Evolutionary conservation across 331 rosid species (phyloP), one percentile per base, ranked within the genome.

Genomic region (Quercus phellos): DNA sequence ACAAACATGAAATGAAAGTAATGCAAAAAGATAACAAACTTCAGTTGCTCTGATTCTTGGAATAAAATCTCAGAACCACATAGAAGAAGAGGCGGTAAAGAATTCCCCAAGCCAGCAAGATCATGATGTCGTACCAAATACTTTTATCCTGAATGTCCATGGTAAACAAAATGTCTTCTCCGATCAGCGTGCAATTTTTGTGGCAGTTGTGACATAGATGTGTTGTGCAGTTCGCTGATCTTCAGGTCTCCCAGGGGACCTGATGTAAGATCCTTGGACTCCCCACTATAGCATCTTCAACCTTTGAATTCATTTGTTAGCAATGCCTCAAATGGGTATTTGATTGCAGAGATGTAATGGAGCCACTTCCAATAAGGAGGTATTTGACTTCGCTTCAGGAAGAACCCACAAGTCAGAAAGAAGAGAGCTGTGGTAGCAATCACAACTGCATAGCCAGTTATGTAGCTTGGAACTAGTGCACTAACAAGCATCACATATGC

Each of bases 401-500:
- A 89, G 85, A 94, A 94, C 11, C 98, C 97, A 6, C 97, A 92
- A 1, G 92, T 92, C 78, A 94, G 83, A 68, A 94, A 94, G 93
- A 94, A 94, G 50, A 94, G 90, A 38, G 98, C 93, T 19, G 97
- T 92, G 68, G 97, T 92, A 72, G 98, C 98, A 70, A 90, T 94
- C 67, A 92, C 97, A 8, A 92, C 85, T 4, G 97, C 98, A 68
- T 94, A 94, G n/a, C 97, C 97, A 30, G 97, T 90, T 67, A 90
- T 89, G 87, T 90, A 90, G 78, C 95, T 92, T 5, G 98, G 98
- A 19, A 94, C 97, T 32, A 94, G 89, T 4, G 97, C 95, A 54
- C 97, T 92, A 19, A 94, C 93, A 55, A 94, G 95, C 97, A 94
- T 92, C 68, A 88, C 98, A 72, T 92, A 94, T n/a, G 92, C 87